Evolutionary conservation across 2,329 filamentous ascomycete species (phyloP), one percentile per base, ranked within the genome.

Genomic region (Aspergillus brasiliensis): DNA sequence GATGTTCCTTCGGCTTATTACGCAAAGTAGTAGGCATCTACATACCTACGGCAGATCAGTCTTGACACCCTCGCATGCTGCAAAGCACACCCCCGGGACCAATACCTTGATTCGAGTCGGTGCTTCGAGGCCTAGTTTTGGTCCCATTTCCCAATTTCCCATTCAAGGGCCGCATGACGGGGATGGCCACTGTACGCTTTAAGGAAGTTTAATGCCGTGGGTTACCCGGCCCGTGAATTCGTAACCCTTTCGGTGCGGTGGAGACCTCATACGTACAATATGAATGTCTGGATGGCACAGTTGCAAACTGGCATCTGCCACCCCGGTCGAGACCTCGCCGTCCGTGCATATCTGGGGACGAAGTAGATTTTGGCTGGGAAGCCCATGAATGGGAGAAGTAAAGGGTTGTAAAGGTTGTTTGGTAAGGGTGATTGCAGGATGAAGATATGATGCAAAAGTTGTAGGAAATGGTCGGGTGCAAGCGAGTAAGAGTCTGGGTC

Each of bases 251-350:
- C 46, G 17, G 15, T 49, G n/a, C 46, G 17, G 25, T 49, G 46
- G 46, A n/a, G 46, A 49, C 46, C 23, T 49, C 25, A 17, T 17
- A 92, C 90, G 67, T 92, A 92, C 75, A 94, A 94, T 51, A 92
- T 91, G 75, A 94, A 94, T 51, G 92, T 91, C 7, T 88, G 75
- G 8, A 85, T 70, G 61, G 84, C 1, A 89, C 87, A 0, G 78
- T 82, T 8, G 85, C 88, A 75, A 92, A 92, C 70, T 83, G 86
- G 72, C 93, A 93, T 40, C 93, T 83, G 52, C 85, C 0, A 92
- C 76, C 91, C 90, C 94, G 0, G 87, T 91, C 25, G 91, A 76
- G 8, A 93, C 82, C 75, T 93, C 90, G 58, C 92, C 89, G 62
- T 91, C 87, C 0, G 85, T 88, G 90, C 90, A 93, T 0, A 83